Percentiles rank a stretch among this genome's conserved stretches.
These are phyloP conservation scores for Microascus cirrosus DNA, from an alignment of 2,329 filamentous ascomycete genomes.

Conservation along the genomic window DNA sequence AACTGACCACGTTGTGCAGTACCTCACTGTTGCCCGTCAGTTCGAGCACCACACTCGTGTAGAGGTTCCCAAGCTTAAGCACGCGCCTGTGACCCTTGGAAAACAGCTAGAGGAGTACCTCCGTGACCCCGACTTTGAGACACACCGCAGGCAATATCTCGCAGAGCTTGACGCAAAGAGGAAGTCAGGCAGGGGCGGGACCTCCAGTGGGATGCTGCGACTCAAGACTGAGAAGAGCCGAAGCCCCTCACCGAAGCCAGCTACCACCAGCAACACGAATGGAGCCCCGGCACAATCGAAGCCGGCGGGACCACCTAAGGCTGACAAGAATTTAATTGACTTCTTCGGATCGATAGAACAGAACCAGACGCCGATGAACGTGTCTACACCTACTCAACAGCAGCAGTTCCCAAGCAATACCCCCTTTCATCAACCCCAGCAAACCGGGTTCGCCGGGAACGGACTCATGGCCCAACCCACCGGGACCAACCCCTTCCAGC, in stretches of 20 bases:
- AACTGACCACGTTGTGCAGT: slow-evolving; percentile 87
- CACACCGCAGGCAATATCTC: slow-evolving; percentile 83
- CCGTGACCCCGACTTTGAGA: slow-evolving; percentile 88
- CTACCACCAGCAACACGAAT: slow-evolving; percentile 14
- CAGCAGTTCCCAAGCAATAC: slow-evolving; percentile 16
- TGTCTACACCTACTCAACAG: slow-evolving; percentile 25
- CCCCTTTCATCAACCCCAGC: slow-evolving; percentile 25
- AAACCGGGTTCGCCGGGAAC: slow-evolving; percentile 18
- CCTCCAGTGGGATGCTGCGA: slow-evolving; percentile 19
- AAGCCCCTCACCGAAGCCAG: slow-evolving; percentile 19
- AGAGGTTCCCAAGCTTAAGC: slow-evolving; percentile 93
- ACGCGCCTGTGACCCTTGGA: slow-evolving; percentile 85
- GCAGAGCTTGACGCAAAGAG: slow-evolving; percentile 70
- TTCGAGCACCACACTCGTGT: slow-evolving; percentile 87
- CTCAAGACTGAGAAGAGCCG: slow-evolving; percentile 22
- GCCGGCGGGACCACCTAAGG: slow-evolving; percentile 36
- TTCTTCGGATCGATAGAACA: slow-evolving; percentile 92
- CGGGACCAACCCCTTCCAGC: slow-evolving; percentile 15
- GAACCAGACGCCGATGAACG: slow-evolving; percentile 62
- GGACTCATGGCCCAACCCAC: slow-evolving; percentile 10
- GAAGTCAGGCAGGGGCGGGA: slow-evolving; percentile 24
- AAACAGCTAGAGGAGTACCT: slow-evolving; percentile 89
- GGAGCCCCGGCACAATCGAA: slow-evolving; percentile 1
- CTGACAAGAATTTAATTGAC: slow-evolving; percentile 73
- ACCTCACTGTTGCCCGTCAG: slow-evolving; percentile 74